phyloP scores from a whole-genome alignment of 2,329 filamentous ascomycete genomes.

The Aschersonia sp. region DNA sequence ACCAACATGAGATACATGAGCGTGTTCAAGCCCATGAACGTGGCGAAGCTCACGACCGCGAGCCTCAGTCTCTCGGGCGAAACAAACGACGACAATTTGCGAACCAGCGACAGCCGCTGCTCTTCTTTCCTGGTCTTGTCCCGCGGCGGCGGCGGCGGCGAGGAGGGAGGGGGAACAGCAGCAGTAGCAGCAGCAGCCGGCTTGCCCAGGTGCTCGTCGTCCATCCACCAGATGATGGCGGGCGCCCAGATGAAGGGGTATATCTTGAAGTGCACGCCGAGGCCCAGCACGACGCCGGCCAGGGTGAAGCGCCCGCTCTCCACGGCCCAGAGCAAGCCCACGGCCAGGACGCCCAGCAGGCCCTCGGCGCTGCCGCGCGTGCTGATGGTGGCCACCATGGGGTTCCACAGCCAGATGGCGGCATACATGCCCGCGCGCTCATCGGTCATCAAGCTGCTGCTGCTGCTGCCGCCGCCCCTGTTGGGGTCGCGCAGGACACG shows the following conservation, averaged over 20 bases:
- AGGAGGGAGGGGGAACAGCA: neutral
- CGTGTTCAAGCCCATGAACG: constrained; percentile 60
- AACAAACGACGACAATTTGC: constrained; percentile 25
- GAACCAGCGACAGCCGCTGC: constrained; percentile 7
- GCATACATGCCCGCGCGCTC: constrained; percentile 58
- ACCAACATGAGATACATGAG: constrained; percentile 64
- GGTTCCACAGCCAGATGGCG: constrained; percentile 85
- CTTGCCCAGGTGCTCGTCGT: constrained; percentile 29
- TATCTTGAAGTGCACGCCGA: constrained; percentile 94
- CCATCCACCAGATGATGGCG: constrained; percentile 69
- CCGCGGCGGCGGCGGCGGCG: too few species aligned
- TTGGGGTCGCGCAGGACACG: constrained; percentile 13
- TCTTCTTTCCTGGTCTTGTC: too few species aligned
- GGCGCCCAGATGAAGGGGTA: constrained; percentile 94
- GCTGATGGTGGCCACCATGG: constrained; percentile 95
- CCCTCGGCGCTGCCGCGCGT: constrained; percentile 91
- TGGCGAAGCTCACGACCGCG: constrained; percentile 48
- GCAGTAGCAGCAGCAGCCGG: too few species aligned
- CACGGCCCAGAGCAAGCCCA: constrained; percentile 71
- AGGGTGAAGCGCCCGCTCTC: constrained; percentile 45
- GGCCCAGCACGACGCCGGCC: constrained; percentile 62
- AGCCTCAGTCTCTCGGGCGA: constrained; percentile 42
- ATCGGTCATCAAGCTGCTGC: constrained; percentile 21
- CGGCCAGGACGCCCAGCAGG: constrained; percentile 69
- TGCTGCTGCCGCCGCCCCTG: constrained; percentile 13